phyloP scores from a whole-genome alignment of 2,329 filamentous ascomycete genomes.

The Tolypocladium sp. region DNA sequence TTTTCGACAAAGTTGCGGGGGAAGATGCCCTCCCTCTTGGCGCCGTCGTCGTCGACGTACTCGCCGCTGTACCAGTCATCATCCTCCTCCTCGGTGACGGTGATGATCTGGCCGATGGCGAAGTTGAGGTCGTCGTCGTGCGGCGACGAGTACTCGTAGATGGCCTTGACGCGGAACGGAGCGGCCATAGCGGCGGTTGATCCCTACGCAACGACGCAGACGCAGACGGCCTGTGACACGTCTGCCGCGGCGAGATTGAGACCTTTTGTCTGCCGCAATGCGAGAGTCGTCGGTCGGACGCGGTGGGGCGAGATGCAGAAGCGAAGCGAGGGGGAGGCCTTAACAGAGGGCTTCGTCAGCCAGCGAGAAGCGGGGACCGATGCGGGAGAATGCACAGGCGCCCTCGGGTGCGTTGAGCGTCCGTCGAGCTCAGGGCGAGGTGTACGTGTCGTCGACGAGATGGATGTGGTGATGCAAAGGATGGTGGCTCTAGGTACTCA shows the following conservation, averaged over 20 bases:
- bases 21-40: constrained; percentile 77
- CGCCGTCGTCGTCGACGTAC: constrained; percentile 68
- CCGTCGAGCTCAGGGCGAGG: background rate
- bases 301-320: constrained; percentile 1
- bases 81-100: constrained; percentile 86
- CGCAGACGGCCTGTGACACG: constrained; percentile 5
- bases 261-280: constrained; percentile 1
- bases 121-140: constrained; percentile 96
- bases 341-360: constrained; percentile 7
- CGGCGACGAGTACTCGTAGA: constrained; percentile 87
- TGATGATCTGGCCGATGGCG: constrained; percentile 76
- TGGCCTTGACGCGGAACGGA: constrained; percentile 88
- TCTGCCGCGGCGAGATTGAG: constrained; percentile 4
- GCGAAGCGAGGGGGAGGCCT: constrained; percentile 2
- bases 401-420: background rate
- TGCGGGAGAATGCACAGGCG: background rate
- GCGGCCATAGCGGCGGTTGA: constrained; percentile 50
- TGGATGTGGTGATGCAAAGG: background rate
- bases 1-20: constrained; percentile 96
- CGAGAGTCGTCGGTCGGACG: background rate
- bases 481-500: background rate
- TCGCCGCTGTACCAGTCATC: constrained; percentile 89
- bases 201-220: constrained; percentile 5
- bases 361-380: constrained; percentile 7
- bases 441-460: background rate